Base-by-base conservation (phyloP, 257 asterid genomes). In the Ophiorrhiza pumila region DNA sequence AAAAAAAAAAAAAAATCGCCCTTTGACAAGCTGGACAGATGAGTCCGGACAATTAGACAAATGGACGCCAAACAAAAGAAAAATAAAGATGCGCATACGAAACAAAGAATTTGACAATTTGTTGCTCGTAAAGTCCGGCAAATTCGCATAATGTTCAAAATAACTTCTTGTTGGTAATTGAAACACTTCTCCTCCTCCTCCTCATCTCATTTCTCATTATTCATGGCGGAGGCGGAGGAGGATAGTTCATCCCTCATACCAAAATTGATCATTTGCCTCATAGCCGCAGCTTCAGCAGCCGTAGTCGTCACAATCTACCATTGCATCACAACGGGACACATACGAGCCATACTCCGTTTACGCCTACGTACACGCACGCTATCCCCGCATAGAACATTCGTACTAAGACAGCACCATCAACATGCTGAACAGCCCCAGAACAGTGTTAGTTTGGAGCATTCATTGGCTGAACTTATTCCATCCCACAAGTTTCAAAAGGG, bases 271-370 rank as follows among this genome's bases (percentile, higher is more conserved):
- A 76, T 82, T 67, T 78, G 81, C 74, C 46, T 82, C 55, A 43
- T 82, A 10, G 85, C 78, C 45, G 81, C 81, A 20, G 81, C 85
- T 20, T 75, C 83, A 11, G 85, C 81, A 7, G 79, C 74, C 34
- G 79, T 69, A 17, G 64, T 78, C 3, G 74, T 82, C 69, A 72
- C 85, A 7, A 22, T 82, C 68, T 82, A 82, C 68, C 83, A 82
- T 32, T 82, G 85, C 79, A 4, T 78, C 65, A 62, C 81, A 4
- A 42, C 79, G 4, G 74, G 75, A 12, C 34, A 78, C 22, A 18
- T 75, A 27, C 49, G 77, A 32, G 78, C 56, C 56, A 14, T 76
- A 22, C 47, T 78, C 41, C 67, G 72, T 25, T 43, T 52, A 1
- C 20, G 73, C 56, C 15, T 7, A 7, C 2, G 45, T 23, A 0